phyloP scores from a whole-genome alignment of 1,139 yeast species.

The Scheffersomyces segobiensis region DNA sequence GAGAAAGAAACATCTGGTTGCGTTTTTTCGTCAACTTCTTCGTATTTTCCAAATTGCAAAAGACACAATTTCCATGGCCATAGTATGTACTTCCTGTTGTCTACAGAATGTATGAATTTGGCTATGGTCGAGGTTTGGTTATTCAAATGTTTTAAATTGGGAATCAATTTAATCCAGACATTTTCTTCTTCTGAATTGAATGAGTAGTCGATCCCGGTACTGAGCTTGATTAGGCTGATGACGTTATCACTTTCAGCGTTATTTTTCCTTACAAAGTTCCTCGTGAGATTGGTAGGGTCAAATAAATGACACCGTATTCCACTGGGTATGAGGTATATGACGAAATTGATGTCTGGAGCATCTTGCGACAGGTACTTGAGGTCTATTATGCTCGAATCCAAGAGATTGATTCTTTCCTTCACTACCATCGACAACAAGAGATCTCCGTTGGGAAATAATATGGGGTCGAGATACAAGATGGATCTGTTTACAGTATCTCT shows the following conservation, averaged over 20 bases:
- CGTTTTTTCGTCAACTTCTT: conserved; percentile 1
- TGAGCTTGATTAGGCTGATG: conserved; percentile 46
- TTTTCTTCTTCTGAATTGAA: conserved; percentile 14
- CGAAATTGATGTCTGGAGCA: conserved; percentile 27
- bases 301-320: conserved; percentile 68
- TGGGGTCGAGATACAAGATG: conserved; percentile 56
- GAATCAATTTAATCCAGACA: conserved; percentile 66
- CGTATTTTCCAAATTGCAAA: conserved; percentile 46
- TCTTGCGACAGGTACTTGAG: conserved; percentile 3
- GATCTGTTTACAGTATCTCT: conserved; percentile 17
- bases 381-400: conserved; percentile 25
- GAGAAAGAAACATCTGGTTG: not conserved
- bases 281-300: conserved; percentile 50
- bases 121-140: conserved; percentile 68
- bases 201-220: conserved; percentile 51
- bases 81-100: conserved; percentile 56
- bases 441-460: conserved; percentile 54
- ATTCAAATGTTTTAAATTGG: conserved; percentile 66
- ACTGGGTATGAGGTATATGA: conserved; percentile 69
- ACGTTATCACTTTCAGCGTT: conserved; percentile 32
- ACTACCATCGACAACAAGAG: conserved; percentile 33
- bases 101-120: conserved; percentile 50
- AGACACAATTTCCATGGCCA: conserved; percentile 75
- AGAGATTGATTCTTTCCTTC: conserved; percentile 29
- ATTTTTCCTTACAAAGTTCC: conserved; percentile 31